Evolutionary conservation across 2,329 filamentous ascomycete species (phyloP).

Genomic region (Onygenales sp.): DNA sequence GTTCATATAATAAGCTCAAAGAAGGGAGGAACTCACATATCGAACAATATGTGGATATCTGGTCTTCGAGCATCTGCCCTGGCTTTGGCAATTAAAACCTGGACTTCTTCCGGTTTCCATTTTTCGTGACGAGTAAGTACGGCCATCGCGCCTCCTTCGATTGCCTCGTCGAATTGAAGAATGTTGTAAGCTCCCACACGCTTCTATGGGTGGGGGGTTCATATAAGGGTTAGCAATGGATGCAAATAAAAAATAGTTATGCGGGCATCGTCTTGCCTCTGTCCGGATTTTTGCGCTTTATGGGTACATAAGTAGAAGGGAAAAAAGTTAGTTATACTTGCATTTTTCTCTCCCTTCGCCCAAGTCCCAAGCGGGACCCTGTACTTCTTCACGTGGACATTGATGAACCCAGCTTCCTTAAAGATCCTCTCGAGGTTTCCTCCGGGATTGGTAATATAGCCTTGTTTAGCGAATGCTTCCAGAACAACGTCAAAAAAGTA

Average conservation of each 20-base stretch:
- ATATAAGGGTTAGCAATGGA: neutral
- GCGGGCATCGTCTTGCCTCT: too few species aligned
- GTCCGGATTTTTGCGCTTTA: neutral
- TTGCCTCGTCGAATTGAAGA: conserved; percentile 15
- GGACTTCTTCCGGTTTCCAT: conserved; percentile 19
- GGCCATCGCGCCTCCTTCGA: conserved; percentile 20
- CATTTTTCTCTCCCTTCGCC: conserved; percentile 16
- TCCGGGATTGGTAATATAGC: neutral
- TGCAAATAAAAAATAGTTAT: neutral
- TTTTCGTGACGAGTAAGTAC: conserved; percentile 16
- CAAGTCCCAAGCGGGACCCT: conserved; percentile 17
- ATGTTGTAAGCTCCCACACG: conserved; percentile 16
- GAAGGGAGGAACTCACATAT: conserved; percentile 13
- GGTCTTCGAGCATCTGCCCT: conserved; percentile 22
- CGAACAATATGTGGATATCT: conserved; percentile 20
- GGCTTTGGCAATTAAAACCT: conserved; percentile 21
- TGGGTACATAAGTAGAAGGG: neutral
- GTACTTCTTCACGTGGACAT: conserved; percentile 12
- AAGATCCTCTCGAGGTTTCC: conserved; percentile 10
- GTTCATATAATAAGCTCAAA: too few species aligned
- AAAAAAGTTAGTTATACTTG: neutral
- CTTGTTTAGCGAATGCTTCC: conserved; percentile 1
- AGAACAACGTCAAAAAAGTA: neutral
- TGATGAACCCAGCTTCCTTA: conserved; percentile 16
- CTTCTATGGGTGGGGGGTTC: conserved; percentile 10